Evolutionary conservation across 208 protist genomes (phyloP).

Genomic region (Spongospora subterranea): DNA sequence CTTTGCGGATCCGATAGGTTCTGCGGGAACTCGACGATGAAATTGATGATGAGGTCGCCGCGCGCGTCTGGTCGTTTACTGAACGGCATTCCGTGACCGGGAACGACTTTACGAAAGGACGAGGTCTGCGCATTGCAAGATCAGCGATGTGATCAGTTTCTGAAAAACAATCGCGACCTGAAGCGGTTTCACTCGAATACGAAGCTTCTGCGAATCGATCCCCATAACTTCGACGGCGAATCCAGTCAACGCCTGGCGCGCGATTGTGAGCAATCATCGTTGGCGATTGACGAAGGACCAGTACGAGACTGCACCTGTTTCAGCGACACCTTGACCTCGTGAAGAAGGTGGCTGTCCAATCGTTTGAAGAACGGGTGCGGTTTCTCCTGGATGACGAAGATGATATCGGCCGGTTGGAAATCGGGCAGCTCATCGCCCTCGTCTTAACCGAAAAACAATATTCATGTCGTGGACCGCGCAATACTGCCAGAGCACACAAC

Average conservation of each 20-base stretch:
- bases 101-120: background rate
- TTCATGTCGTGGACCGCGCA: too few relatives aligned
- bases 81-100: slow-evolving; percentile 48
- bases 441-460: background rate
- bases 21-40: slow-evolving; percentile 12
- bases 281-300: background rate
- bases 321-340: slow-evolving; percentile 21
- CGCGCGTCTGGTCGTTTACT: background rate
- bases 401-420: slow-evolving; percentile 24
- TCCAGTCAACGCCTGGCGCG: slow-evolving; percentile 33
- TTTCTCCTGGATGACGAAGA: slow-evolving; percentile 54
- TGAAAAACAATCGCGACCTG: background rate
- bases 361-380: slow-evolving; percentile 42
- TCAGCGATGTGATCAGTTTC: background rate
- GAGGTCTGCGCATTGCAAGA: background rate
- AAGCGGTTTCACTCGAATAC: slow-evolving; percentile 44
- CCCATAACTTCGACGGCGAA: slow-evolving; percentile 54
- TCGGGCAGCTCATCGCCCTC: slow-evolving; percentile 49
- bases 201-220: slow-evolving; percentile 29
- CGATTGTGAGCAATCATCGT: background rate
- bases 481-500: background rate
- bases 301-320: slow-evolving; percentile 33
- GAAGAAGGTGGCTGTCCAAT: slow-evolving; percentile 26
- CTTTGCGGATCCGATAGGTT: background rate
- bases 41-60: slow-evolving; percentile 39